Evolutionary conservation across 1,284 basidiomycete genomes (phyloP).

Genomic region (Sporisorium scitamineum): DNA sequence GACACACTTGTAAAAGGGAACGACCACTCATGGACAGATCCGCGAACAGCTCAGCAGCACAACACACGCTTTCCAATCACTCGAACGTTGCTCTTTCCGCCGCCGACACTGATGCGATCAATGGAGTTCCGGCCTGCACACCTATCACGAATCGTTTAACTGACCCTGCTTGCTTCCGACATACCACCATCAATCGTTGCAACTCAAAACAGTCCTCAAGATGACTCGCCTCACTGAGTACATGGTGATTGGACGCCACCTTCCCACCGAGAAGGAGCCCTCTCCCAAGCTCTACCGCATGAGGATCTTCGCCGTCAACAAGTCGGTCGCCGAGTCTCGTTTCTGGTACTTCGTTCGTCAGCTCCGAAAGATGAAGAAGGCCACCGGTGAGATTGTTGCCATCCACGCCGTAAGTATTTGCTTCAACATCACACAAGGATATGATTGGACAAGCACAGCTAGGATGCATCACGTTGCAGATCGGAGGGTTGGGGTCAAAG

Average conservation of each 20-base stretch:
- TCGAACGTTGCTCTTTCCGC: not conserved
- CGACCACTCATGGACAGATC: not conserved
- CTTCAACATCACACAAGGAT: too few species aligned
- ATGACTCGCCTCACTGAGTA: constrained; percentile 77
- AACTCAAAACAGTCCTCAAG: constrained; percentile 46
- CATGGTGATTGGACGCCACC: constrained; percentile 96
- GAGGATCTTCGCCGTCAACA: constrained; percentile 99
- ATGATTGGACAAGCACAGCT: not conserved
- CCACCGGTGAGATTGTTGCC: constrained; percentile 97
- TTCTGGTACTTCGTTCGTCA: constrained; percentile 99
- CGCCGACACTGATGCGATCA: constrained; percentile 27
- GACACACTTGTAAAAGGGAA: not conserved
- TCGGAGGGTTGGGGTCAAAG: not conserved
- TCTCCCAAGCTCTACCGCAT: constrained; percentile 98
- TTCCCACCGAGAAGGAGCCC: constrained; percentile 92
- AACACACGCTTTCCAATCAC: not conserved
- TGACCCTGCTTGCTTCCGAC: constrained; percentile 17
- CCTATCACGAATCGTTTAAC: constrained; percentile 5
- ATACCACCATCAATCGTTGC: not conserved
- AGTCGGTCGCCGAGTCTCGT: constrained; percentile 96
- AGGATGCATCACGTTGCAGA: not conserved
- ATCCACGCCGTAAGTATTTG: constrained; percentile 86
- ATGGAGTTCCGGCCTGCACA: not conserved
- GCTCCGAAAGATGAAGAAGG: constrained; percentile 95
- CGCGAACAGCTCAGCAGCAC: too few species aligned